These are phyloP conservation scores for Lotus japonicus DNA, from an alignment of 306 rosid species.

Conservation along the genomic window DNA sequence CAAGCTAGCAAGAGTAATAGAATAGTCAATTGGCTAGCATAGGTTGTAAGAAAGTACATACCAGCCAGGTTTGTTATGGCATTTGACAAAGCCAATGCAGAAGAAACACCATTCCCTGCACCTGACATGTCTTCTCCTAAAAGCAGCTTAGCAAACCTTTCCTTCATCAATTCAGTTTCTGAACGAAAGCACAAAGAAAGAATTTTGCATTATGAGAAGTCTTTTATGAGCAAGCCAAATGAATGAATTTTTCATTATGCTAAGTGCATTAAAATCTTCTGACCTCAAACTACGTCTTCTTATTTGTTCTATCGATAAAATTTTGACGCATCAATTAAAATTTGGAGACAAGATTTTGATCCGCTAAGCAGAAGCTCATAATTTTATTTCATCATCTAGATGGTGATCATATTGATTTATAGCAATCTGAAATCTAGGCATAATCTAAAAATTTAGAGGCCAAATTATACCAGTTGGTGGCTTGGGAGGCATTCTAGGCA, in stretches of 20 bases:
- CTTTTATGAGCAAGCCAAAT: background rate
- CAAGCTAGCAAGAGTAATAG: background rate
- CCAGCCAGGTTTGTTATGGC: conserved; percentile 91
- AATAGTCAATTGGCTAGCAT: background rate
- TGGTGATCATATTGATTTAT: background rate
- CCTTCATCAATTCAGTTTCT: conserved; percentile 78
- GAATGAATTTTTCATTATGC: background rate
- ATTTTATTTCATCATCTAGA: background rate
- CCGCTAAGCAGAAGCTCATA: background rate
- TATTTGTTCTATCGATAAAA: too few relatives aligned
- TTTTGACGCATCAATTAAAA: too few relatives aligned
- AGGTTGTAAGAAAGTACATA: background rate
- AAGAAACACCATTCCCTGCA: conserved; percentile 96
- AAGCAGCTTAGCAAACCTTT: conserved; percentile 80
- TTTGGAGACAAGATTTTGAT: too few relatives aligned
- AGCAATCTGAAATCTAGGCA: background rate
- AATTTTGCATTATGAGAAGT: background rate
- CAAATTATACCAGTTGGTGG: conserved; percentile 37
- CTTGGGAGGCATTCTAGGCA: conserved; percentile 26
- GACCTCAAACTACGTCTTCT: too few relatives aligned
- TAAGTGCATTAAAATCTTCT: too few relatives aligned
- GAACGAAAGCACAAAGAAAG: conserved; percentile 8
- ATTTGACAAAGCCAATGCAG: conserved; percentile 92
- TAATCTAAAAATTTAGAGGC: background rate
- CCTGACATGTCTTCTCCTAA: conserved; percentile 99